Evolutionary conservation across 2,329 filamentous ascomycete species (phyloP), one percentile per base, ranked within the genome.

Genomic region (Colletotrichum cordylinicola): DNA sequence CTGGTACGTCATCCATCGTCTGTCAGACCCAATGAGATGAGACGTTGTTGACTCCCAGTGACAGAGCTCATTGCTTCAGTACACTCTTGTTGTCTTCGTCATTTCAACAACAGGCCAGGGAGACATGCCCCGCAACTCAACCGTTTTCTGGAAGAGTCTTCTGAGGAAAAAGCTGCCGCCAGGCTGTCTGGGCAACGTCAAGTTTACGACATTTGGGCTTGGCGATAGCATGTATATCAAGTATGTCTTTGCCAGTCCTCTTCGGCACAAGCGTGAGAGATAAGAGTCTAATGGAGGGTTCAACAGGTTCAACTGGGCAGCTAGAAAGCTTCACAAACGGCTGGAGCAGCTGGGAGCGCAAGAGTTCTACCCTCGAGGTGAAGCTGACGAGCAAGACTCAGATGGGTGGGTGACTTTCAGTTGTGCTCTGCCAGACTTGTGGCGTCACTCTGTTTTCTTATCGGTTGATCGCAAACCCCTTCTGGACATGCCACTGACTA

Each of bases 151-250:
- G 97, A 95, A 91, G 82, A 94, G 92, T 75, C 88, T 99, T 48
- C 88, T 98, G 21, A 91, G 95, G 79, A 96, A 94, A 83, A 95
- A 92, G 79, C 89, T 99, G 33, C 91, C 93, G 15, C 88, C 92
- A 4, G 91, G 90, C 18, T 96, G 93, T 80, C 87, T 99, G 52
- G 82, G 87, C 48, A 89, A 90, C 39, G 86, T 98, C 77, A 89
- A 87, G 2, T 98, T 98, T 84, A 93, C 95, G 4, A 94, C 93
- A 0, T 98, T 98, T 87, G 97, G 97, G 1, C 89, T 98, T 1
- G 97, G 97, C 1, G 97, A 99, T 84, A 98, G 94, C 81, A 98
- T 96, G 2, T 99, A 99, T 88, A 90, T 94, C 72, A 96, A 98
- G 93, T 97, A 87, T 78, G 90, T 82, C 5, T 27, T 8, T 33